A percentile compares a stretch with the other conserved stretches of the same genome.
These are phyloP conservation scores for Eutrema heterophyllum DNA, from an alignment of 345 rosid species.

Conservation along the genomic window DNA sequence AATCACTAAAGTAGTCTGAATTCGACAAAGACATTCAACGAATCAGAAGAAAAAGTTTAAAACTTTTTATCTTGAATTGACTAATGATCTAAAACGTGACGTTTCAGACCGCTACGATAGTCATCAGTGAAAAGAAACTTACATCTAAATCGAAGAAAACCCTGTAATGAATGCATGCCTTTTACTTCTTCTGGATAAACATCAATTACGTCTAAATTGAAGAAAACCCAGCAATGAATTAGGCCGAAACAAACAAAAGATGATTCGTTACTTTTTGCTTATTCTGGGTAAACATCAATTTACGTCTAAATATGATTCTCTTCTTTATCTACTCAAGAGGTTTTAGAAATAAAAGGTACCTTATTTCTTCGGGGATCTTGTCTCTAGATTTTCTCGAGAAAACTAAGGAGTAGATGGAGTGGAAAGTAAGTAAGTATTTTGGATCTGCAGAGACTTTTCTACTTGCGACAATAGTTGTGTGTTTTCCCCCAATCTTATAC, in stretches of 20 bases:
- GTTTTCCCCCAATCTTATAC: background rate
- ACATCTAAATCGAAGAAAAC: background rate
- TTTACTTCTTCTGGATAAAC: background rate
- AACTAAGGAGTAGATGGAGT: background rate
- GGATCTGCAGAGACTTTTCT: slow-evolving; percentile 19
- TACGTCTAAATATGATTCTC: background rate
- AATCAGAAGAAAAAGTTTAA: background rate
- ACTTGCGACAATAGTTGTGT: background rate
- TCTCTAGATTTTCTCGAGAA: background rate
- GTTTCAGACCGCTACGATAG: background rate
- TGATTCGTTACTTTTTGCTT: background rate
- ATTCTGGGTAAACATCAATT: slow-evolving; percentile 8
- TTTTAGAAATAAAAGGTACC: background rate
- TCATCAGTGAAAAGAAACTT: background rate
- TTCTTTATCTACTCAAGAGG: background rate
- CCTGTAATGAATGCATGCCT: background rate
- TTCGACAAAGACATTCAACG: background rate
- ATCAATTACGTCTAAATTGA: background rate
- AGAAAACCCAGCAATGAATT: background rate
- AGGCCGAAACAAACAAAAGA: background rate
- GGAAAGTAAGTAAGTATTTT: background rate
- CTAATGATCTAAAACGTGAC: background rate
- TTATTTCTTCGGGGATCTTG: background rate
- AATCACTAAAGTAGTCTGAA: slow-evolving; percentile 1
- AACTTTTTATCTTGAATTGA: background rate